Conservation (phyloP, 2,329 filamentous ascomycete species). For the Leptographium wingfieldii region DNA sequence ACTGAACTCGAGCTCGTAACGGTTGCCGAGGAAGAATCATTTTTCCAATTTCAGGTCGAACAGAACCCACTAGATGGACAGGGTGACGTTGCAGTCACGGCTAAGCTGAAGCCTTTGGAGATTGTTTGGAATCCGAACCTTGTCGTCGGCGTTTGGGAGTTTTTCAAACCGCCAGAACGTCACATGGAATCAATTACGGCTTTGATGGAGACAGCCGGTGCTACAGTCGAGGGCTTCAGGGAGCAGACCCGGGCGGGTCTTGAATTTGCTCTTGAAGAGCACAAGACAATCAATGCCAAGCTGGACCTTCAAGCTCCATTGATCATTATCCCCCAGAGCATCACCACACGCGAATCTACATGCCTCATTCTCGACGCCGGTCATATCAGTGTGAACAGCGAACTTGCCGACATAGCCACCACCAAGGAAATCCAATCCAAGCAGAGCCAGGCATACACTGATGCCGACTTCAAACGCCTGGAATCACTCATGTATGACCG, state of each 20-base stretch:
- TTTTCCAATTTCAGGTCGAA: conserved; percentile 88
- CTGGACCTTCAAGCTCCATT: conserved; percentile 90
- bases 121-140: conserved; percentile 97
- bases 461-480: conserved; percentile 76
- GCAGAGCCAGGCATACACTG: conserved; percentile 74
- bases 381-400: conserved; percentile 87
- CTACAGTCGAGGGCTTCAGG: conserved; percentile 85
- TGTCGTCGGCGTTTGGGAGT: conserved; percentile 78
- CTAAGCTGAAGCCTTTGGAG: conserved; percentile 89
- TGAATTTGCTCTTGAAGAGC: conserved; percentile 91
- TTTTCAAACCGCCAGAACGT: conserved; percentile 90
- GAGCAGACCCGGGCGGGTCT: conserved; percentile 93
- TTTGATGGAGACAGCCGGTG: conserved; percentile 87
- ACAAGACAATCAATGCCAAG: conserved; percentile 95
- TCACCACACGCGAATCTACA: conserved; percentile 65
- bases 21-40: conserved; percentile 56
- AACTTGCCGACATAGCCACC: conserved; percentile 84
- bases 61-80: conserved; percentile 89
- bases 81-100: conserved; percentile 78
- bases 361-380: conserved; percentile 94
- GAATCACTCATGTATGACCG: conserved; percentile 97
- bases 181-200: conserved; percentile 98
- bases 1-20: conserved; percentile 34
- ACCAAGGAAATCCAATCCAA: conserved; percentile 84
- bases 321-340: conserved; percentile 91